Evolutionary conservation across 176 grass and related monocot genomes (phyloP), one percentile per base, ranked within the genome.

Genomic region (Otatea glauca): DNA sequence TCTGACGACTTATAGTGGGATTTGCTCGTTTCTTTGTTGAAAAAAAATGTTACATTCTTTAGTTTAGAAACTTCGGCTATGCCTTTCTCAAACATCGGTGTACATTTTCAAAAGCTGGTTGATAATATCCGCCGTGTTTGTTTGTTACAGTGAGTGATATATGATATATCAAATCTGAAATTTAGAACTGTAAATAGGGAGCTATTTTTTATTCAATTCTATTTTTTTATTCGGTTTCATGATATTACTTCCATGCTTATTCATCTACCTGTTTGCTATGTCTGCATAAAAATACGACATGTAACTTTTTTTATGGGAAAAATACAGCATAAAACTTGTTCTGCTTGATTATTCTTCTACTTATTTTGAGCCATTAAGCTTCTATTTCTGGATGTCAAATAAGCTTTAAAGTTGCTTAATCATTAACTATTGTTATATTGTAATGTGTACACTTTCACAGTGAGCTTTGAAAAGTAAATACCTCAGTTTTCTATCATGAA

Each of bases 91-190:
- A 73, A 72, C 37, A 62, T 87, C 60, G 25, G 4, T 90, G 84
- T 87, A 90, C 74, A 83, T 90, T 87, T 78, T 68, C 60, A 38
- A 72, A 68, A 59, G 62, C 58, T 83, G 80, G 48, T 83, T 74
- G 25, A 71, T 81, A 70, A 81, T 68, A 79, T 86, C 78, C 1
- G 5, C 2, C 4, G 11, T 78, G 58, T 86, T 68, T 81, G 17
- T 75, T 66, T 23, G 29, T 72, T 70, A 62, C 64, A 43, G 48
- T 6, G 25, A 60, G 54, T 24, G 49, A 54, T 78, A 68, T 86
- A 86, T 24, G 49, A 54, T 78, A 68, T 86, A 86, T 73, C 21
- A 54, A 72, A 11, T 65, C 58, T 77, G 37, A 65, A 84, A 83
- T 38, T 48, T 90, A 70, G 51, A 68, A 55, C 29, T 82, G 47